These are phyloP conservation scores for Phytophthora parvispora DNA, from an alignment of 352 stramenopile species.

Conservation along the genomic window DNA sequence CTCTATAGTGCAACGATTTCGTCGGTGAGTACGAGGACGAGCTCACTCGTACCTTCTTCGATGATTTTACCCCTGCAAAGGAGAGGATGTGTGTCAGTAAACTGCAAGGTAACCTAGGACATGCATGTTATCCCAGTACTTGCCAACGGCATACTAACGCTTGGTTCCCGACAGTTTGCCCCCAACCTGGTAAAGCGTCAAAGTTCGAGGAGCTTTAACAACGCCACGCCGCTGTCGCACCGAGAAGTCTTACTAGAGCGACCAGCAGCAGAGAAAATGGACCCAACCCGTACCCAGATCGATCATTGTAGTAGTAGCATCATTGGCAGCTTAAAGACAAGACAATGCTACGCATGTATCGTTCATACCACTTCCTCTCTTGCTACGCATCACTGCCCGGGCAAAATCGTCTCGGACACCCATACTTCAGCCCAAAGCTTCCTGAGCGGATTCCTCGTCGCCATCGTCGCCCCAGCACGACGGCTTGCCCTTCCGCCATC, in stretches of 20 bases:
- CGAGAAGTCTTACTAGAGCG: conserved; percentile 17
- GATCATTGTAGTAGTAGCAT: background rate
- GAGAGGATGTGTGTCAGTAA: conserved; percentile 61
- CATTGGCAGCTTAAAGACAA: conserved; percentile 16
- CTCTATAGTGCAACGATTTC: conserved; percentile 80
- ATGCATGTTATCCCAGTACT: background rate
- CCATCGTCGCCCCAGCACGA: conserved; percentile 86
- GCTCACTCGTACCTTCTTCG: conserved; percentile 80
- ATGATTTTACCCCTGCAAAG: conserved; percentile 76
- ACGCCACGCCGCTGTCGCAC: background rate
- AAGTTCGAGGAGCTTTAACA: conserved; percentile 58
- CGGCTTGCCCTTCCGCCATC: conserved; percentile 94
- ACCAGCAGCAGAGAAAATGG: background rate
- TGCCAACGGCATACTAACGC: background rate
- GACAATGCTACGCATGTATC: conserved; percentile 19
- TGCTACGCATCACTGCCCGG: conserved; percentile 1
- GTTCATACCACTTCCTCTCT: conserved; percentile 1
- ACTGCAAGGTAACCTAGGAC: conserved; percentile 69
- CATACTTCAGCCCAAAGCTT: conserved; percentile 30
- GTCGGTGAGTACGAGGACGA: conserved; percentile 85
- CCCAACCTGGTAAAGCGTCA: conserved; percentile 10
- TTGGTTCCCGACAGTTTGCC: conserved; percentile 23
- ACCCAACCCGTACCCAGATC: conserved; percentile 1
- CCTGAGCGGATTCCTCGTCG: conserved; percentile 37
- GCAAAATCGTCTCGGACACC: background rate